Conservation (phyloP, 2,329 filamentous ascomycete genomes). For the Claviceps maximensis region DNA sequence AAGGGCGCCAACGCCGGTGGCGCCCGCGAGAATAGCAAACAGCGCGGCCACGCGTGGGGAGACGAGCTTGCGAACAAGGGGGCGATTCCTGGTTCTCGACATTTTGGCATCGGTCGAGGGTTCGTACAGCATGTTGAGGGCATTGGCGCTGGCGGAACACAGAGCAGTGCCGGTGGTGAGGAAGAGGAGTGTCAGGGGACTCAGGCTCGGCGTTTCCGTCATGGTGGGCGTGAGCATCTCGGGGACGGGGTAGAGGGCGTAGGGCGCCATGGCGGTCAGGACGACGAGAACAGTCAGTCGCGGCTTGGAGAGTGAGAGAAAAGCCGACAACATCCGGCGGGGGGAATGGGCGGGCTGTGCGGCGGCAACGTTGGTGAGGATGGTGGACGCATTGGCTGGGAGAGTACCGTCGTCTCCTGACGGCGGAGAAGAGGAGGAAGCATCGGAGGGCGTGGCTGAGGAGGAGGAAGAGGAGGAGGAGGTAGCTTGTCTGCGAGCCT, state of each 20-base stretch:
- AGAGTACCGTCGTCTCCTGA: constrained; percentile 18
- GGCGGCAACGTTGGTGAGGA: constrained; percentile 39
- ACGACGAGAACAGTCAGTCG: constrained; percentile 85
- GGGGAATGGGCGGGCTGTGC: constrained; percentile 36
- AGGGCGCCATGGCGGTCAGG: constrained; percentile 78
- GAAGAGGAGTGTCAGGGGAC: constrained; percentile 82
- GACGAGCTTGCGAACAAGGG: constrained; percentile 71
- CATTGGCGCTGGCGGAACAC: constrained; percentile 82
- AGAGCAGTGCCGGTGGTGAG: constrained; percentile 80
- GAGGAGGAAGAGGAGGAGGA: background rate
- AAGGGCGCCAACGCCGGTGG: constrained; percentile 55
- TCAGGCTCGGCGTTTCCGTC: constrained; percentile 63
- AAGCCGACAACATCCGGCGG: constrained; percentile 60
- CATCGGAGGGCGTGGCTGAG: background rate
- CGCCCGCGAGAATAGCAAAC: constrained; percentile 66
- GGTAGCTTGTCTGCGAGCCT: constrained; percentile 16
- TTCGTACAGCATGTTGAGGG: constrained; percentile 96
- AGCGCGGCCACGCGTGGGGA: constrained; percentile 55
- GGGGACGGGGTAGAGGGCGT: constrained; percentile 86
- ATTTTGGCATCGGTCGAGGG: constrained; percentile 81
- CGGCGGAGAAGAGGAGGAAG: background rate
- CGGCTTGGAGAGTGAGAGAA: constrained; percentile 88
- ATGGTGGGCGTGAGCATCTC: constrained; percentile 61
- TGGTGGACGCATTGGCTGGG: constrained; percentile 39
- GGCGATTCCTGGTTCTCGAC: constrained; percentile 82